A percentile compares a stretch with the other conserved stretches of the same genome.
These are phyloP conservation scores for Cercospora sesami DNA, from an alignment of 2,329 filamentous ascomycete genomes.

Conservation along the genomic window DNA sequence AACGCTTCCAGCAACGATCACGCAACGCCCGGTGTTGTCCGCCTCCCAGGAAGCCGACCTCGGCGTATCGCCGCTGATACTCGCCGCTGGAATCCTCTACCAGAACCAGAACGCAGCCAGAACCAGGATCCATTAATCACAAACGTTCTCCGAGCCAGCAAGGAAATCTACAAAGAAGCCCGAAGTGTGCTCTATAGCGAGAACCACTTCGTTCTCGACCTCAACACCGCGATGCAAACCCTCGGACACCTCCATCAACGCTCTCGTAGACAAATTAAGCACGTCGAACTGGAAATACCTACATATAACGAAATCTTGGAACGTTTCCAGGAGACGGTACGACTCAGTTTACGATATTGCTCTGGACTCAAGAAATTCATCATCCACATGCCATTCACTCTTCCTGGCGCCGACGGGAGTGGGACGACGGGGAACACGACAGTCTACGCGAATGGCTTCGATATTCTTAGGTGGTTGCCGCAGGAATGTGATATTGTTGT, in stretches of 20 bases:
- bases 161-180: conserved; percentile 45
- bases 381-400: conserved; percentile 42
- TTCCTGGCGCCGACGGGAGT: conserved; percentile 36
- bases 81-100: background rate
- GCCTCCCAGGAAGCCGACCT: background rate
- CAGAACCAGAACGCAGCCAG: conserved; percentile 30
- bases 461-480: conserved; percentile 50
- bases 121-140: conserved; percentile 42
- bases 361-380: conserved; percentile 47
- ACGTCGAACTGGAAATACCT: conserved; percentile 47
- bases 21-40: background rate
- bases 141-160: conserved; percentile 43
- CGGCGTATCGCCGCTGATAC: background rate
- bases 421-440: conserved; percentile 41
- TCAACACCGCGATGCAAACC: conserved; percentile 42
- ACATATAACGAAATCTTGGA: conserved; percentile 50
- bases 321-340: conserved; percentile 49
- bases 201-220: conserved; percentile 44
- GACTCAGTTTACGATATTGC: conserved; percentile 49
- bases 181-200: conserved; percentile 44
- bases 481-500: conserved; percentile 45
- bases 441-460: conserved; percentile 51
- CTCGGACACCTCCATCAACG: conserved; percentile 46
- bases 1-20: background rate
- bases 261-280: conserved; percentile 46